phyloP scores from a whole-genome alignment of 2,329 filamentous ascomycete species.

The Diaporthe aspalathi region DNA sequence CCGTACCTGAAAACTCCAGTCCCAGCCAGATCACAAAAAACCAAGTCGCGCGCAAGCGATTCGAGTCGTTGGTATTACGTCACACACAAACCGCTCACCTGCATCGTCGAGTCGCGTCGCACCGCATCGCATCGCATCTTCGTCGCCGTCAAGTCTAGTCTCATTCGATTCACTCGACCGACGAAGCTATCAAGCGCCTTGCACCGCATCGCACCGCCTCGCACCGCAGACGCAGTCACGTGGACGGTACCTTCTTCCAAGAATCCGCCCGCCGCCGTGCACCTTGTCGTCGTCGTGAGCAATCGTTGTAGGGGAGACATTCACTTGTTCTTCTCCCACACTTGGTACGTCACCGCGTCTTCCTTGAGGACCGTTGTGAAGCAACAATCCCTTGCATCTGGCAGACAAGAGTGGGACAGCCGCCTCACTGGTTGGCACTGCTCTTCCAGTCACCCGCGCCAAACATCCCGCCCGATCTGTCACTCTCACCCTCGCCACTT shows the following conservation, averaged over 20 bases:
- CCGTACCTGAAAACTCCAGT: conserved; percentile 34
- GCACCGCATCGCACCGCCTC: conserved; percentile 31
- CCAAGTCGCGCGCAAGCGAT: conserved; percentile 38
- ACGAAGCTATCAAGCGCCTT: conserved; percentile 40
- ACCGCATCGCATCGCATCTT: conserved; percentile 37
- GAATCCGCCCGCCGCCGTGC: conserved; percentile 37
- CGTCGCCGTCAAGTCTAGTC: conserved; percentile 39
- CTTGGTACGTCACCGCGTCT: conserved; percentile 66
- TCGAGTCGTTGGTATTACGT: conserved; percentile 41
- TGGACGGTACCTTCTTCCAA: conserved; percentile 46
- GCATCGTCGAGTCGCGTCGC: conserved; percentile 35
- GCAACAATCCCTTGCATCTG: conserved; percentile 39
- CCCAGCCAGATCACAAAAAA: neutral
- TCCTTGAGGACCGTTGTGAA: conserved; percentile 42
- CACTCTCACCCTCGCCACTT: neutral
- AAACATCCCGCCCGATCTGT: neutral
- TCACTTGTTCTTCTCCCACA: conserved; percentile 96
- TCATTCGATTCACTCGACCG: conserved; percentile 35
- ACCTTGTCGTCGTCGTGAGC: conserved; percentile 46
- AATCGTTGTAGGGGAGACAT: conserved; percentile 85
- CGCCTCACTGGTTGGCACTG: conserved; percentile 16
- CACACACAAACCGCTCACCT: conserved; percentile 32
- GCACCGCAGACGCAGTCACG: conserved; percentile 36
- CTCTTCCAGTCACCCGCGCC: neutral
- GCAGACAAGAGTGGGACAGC: conserved; percentile 28